phyloP scores from a whole-genome alignment of 495 filamentous ascomycete species.

The Annulohypoxylon moriforme region DNA sequence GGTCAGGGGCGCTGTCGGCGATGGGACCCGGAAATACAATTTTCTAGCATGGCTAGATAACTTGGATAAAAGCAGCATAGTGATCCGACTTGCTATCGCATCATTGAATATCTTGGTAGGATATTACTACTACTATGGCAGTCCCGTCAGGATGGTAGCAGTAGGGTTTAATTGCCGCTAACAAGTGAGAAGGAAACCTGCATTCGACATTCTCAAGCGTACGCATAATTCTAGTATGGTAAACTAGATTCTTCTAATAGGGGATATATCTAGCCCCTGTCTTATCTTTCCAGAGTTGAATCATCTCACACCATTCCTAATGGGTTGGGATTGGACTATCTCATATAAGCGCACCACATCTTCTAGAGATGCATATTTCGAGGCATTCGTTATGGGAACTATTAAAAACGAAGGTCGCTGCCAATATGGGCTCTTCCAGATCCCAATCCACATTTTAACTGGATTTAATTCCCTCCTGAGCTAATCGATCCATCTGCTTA shows the following conservation, averaged over 20 bases:
- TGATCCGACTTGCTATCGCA: constrained; percentile 2
- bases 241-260: not conserved
- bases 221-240: not conserved
- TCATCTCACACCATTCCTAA: not conserved
- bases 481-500: not conserved
- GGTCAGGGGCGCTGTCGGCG: constrained; percentile 8
- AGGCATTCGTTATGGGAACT: too few relatives aligned
- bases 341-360: too few relatives aligned
- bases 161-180: not conserved
- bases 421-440: too few relatives aligned
- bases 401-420: too few relatives aligned
- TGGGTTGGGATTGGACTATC: too few relatives aligned
- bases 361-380: too few relatives aligned
- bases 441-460: not conserved
- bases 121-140: not conserved
- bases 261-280: not conserved
- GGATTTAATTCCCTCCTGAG: not conserved
- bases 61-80: not conserved
- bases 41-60: not conserved
- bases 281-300: not conserved
- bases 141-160: not conserved
- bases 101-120: not conserved
- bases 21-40: constrained; percentile 7
- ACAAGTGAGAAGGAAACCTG: not conserved
- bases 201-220: not conserved